phyloP scores from a whole-genome alignment of 331 rosid genomes.

The Ulmus americana region DNA sequence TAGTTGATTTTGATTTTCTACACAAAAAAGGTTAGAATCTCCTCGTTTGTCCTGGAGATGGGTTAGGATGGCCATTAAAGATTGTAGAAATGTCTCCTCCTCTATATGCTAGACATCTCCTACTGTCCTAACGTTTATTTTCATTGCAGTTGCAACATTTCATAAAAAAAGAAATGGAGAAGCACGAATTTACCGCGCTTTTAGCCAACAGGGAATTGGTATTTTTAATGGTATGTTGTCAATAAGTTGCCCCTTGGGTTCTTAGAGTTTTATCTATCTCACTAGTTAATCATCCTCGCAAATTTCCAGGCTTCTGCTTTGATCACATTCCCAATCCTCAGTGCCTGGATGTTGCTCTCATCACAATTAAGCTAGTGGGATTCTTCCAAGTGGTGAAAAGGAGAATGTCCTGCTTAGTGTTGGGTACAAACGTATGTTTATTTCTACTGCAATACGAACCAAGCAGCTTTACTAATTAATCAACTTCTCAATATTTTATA shows the following conservation, averaged over 20 bases:
- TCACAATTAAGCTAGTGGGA: conserved; percentile 33
- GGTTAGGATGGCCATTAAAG: too few species aligned
- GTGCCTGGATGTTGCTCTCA: conserved; percentile 70
- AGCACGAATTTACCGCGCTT: conserved; percentile 48
- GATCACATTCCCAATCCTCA: conserved; percentile 57
- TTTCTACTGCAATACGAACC: neutral
- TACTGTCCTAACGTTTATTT: conserved; percentile 6
- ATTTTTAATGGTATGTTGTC: conserved; percentile 61
- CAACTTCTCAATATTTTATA: neutral
- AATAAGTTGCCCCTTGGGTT: neutral
- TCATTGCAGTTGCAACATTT: conserved; percentile 61
- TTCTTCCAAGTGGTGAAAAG: conserved; percentile 4
- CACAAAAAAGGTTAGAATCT: too few species aligned
- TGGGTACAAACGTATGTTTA: neutral
- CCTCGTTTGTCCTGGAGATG: too few species aligned
- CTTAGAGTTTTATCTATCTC: neutral
- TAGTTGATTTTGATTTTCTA: neutral
- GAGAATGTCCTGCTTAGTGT: neutral
- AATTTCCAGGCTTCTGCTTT: conserved; percentile 72
- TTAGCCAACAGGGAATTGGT: conserved; percentile 62
- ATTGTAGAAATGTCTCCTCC: too few species aligned
- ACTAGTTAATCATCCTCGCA: conserved; percentile 19
- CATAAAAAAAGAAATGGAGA: conserved; percentile 59
- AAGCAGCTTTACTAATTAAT: neutral
- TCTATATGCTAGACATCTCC: neutral